Percentiles rank a stretch among this genome's conserved stretches.
Evolutionary conservation across 2,329 filamentous ascomycete genomes (phyloP).

Genomic region (Madurella fahalii): DNA sequence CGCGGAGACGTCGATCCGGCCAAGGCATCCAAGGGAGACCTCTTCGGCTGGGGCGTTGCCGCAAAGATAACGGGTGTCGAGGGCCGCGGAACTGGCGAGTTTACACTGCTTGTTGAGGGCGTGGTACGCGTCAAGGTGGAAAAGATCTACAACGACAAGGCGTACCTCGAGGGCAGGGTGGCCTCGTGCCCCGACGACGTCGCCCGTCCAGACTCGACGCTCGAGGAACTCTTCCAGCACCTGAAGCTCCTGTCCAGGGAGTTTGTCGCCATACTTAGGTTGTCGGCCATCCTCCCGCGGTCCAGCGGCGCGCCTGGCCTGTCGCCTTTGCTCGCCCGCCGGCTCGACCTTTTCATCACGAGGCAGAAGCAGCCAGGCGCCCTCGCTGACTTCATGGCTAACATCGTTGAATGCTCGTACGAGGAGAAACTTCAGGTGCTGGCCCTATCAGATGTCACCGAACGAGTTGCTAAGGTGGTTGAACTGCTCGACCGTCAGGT

Average conservation of each 20-base stretch:
- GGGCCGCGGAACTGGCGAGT: constrained; percentile 68
- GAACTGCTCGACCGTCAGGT: constrained; percentile 81
- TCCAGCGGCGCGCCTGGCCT: constrained; percentile 60
- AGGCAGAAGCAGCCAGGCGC: constrained; percentile 79
- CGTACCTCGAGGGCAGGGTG: constrained; percentile 82
- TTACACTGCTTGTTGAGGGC: constrained; percentile 83
- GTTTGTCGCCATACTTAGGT: constrained; percentile 75
- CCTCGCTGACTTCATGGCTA: constrained; percentile 95
- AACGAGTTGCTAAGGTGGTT: constrained; percentile 75
- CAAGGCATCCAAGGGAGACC: constrained; percentile 62
- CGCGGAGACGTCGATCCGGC: constrained; percentile 52
- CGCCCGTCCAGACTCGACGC: constrained; percentile 54
- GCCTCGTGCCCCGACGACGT: constrained; percentile 65
- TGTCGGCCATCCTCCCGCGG: constrained; percentile 79
- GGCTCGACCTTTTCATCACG: constrained; percentile 82
- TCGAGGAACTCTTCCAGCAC: constrained; percentile 69
- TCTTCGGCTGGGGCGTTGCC: constrained; percentile 79
- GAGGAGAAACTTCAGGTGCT: constrained; percentile 89
- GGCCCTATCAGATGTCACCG: constrained; percentile 72
- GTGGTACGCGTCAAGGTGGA: constrained; percentile 72
- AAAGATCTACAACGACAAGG: constrained; percentile 69
- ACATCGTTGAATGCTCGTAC: constrained; percentile 79
- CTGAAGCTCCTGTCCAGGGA: constrained; percentile 84
- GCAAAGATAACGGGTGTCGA: constrained; percentile 76
- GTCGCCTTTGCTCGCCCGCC: constrained; percentile 78